Percentiles rank a stretch among this genome's conserved stretches.
phyloP scores from a whole-genome alignment of 1,284 basidiomycete genomes.

The Ustilago loliicola region DNA sequence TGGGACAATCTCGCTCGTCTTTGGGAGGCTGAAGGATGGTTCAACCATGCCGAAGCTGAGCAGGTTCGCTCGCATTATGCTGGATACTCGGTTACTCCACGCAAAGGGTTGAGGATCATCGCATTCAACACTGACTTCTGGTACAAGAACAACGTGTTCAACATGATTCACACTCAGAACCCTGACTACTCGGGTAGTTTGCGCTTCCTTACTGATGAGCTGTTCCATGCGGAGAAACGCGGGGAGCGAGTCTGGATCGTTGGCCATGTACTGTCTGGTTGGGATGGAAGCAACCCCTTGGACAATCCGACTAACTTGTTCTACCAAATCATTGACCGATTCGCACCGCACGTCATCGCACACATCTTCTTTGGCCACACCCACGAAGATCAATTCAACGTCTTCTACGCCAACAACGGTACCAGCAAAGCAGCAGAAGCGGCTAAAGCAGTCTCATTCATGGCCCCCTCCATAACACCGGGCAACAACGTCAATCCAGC shows the following conservation, averaged over 20 bases:
- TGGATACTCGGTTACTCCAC: conserved; percentile 79
- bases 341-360: conserved; percentile 81
- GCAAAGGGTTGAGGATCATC: conserved; percentile 80
- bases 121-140: conserved; percentile 80
- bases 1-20: conserved; percentile 64
- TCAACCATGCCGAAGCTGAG: conserved; percentile 76
- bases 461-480: conserved; percentile 81
- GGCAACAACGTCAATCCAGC: conserved; percentile 82
- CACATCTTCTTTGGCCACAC: conserved; percentile 86
- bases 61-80: conserved; percentile 80
- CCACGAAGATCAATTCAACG: conserved; percentile 83
- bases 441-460: conserved; percentile 72
- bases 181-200: conserved; percentile 82
- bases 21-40: conserved; percentile 76
- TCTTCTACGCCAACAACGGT: conserved; percentile 84
- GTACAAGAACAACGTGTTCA: conserved; percentile 76
- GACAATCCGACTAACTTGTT: conserved; percentile 62
- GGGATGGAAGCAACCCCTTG: conserved; percentile 77
- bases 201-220: conserved; percentile 82
- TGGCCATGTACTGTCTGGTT: conserved; percentile 82
- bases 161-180: conserved; percentile 80
- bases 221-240: conserved; percentile 73
- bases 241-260: conserved; percentile 78
- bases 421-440: conserved; percentile 33
- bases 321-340: conserved; percentile 79